A percentile compares a stretch with the other conserved stretches of the same genome.
Evolutionary conservation across 768 basidiomycete species (phyloP).

Genomic region (Heimioporus sp.): DNA sequence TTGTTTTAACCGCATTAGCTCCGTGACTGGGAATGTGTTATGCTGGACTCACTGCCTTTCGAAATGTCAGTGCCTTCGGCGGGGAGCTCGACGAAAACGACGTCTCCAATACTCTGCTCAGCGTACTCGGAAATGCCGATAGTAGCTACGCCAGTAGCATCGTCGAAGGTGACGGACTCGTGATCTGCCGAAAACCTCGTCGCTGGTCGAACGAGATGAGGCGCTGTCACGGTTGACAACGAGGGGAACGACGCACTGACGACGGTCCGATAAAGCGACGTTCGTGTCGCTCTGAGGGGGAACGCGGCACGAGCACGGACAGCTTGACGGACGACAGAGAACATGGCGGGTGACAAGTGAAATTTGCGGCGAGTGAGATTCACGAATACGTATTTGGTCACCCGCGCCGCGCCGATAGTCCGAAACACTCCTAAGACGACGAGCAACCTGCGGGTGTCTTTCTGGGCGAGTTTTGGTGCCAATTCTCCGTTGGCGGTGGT

Average conservation of each 20-base stretch:
- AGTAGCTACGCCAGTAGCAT: constrained; percentile 70
- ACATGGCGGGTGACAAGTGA: constrained; percentile 14
- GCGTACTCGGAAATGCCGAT: constrained; percentile 92
- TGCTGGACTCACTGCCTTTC: constrained; percentile 65
- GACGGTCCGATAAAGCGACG: constrained; percentile 14
- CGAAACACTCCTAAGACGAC: neutral
- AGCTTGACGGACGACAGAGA: constrained; percentile 10
- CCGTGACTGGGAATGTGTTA: neutral
- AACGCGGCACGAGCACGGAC: constrained; percentile 11
- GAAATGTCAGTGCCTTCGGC: constrained; percentile 54
- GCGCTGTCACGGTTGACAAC: neutral
- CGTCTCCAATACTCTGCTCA: constrained; percentile 88
- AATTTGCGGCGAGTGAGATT: no score
- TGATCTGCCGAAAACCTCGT: constrained; percentile 86
- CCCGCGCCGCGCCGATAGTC: constrained; percentile 14
- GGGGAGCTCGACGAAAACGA: constrained; percentile 95
- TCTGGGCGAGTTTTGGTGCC: no score
- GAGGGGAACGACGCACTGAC: constrained; percentile 19
- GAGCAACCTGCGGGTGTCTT: no score
- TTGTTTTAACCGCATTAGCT: constrained; percentile 5
- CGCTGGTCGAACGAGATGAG: constrained; percentile 38
- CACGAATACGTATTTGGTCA: constrained; percentile 16
- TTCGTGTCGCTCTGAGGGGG: constrained; percentile 2
- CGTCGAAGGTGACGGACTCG: constrained; percentile 81
- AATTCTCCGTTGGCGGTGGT: no score